Evolutionary conservation across 2,329 filamentous ascomycete species (phyloP).

Genomic region (Botrytis pseudocinerea): DNA sequence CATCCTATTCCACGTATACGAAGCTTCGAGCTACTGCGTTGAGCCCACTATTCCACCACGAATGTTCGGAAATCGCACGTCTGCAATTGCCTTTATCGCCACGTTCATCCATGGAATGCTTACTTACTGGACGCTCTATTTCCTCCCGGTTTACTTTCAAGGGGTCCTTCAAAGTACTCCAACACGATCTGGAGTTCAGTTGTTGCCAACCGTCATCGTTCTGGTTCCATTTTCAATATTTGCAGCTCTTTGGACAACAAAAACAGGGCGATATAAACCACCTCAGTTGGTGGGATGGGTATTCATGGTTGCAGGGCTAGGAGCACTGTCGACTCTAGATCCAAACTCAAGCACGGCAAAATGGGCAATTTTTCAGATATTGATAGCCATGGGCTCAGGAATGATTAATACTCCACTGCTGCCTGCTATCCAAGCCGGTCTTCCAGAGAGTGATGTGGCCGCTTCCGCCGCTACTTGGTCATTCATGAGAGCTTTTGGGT

Average conservation of each 20-base stretch:
- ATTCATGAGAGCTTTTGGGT: not conserved
- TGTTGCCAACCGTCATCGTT: not conserved
- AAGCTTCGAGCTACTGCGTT: not conserved
- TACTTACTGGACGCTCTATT: slow-evolving; percentile 5
- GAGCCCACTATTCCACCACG: not conserved
- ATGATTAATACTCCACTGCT: not conserved
- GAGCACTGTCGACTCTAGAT: not conserved
- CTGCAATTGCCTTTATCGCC: not conserved
- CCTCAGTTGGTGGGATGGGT: not conserved
- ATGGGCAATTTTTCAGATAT: not conserved
- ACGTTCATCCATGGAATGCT: not conserved
- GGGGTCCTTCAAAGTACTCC: not conserved
- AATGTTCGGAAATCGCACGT: slow-evolving; percentile 3
- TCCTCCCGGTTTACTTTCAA: not conserved
- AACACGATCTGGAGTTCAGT: not conserved
- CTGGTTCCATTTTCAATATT: not conserved
- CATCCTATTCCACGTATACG: not conserved
- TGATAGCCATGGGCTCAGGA: not conserved
- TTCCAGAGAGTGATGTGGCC: not conserved
- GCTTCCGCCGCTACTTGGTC: not conserved
- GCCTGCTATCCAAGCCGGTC: not conserved
- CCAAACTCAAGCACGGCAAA: not conserved
- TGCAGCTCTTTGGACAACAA: not conserved
- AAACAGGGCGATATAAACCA: slow-evolving; percentile 5
- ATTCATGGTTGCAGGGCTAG: not conserved